A percentile compares a stretch with the other conserved stretches of the same genome.
These are phyloP conservation scores for Trifolium pratense DNA, from an alignment of 306 rosid species.

Conservation along the genomic window DNA sequence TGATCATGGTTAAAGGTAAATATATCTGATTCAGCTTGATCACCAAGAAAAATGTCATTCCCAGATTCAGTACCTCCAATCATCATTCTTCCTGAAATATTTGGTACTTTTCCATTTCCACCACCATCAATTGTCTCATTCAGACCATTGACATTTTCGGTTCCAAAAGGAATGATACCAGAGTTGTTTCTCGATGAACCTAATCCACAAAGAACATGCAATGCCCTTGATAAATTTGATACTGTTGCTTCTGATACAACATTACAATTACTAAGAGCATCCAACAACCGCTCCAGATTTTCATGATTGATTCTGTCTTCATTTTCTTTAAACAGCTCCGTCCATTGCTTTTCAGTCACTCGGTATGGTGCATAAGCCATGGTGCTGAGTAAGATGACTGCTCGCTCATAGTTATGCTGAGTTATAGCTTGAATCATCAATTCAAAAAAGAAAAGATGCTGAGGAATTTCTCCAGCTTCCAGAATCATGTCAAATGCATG, in stretches of 20 bases:
- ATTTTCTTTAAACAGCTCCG: slow-evolving; percentile 59
- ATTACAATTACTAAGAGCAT: slow-evolving; percentile 57
- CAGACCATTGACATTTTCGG: slow-evolving; percentile 32
- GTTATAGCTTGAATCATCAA: slow-evolving; percentile 69
- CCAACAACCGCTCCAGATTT: slow-evolving; percentile 54
- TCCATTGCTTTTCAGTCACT: slow-evolving; percentile 78
- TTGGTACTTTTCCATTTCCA: slow-evolving; percentile 32
- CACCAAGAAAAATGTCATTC: slow-evolving; percentile 38
- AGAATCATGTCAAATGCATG: slow-evolving; percentile 80
- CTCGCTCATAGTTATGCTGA: slow-evolving; percentile 59
- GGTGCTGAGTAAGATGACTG: slow-evolving; percentile 63
- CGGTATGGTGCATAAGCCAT: slow-evolving; percentile 86
- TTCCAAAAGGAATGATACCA: slow-evolving; percentile 43
- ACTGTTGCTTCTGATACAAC: slow-evolving; percentile 71
- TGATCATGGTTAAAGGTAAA: slow-evolving; percentile 36
- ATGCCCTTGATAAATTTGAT: slow-evolving; percentile 62
- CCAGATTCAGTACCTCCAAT: slow-evolving; percentile 41
- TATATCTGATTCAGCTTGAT: slow-evolving; percentile 14
- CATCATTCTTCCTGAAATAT: slow-evolving; percentile 31
- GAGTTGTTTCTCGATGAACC: slow-evolving; percentile 42
- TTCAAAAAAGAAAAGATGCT: slow-evolving; percentile 60
- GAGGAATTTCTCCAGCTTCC: slow-evolving; percentile 85
- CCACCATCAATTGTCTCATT: slow-evolving; percentile 43
- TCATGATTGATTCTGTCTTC: slow-evolving; percentile 53
- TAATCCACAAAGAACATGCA: slow-evolving; percentile 57